A percentile compares a stretch with the other conserved stretches of the same genome.
Conservation (phyloP, 495 filamentous ascomycete species). For the Penicillium dipodomyicola region DNA sequence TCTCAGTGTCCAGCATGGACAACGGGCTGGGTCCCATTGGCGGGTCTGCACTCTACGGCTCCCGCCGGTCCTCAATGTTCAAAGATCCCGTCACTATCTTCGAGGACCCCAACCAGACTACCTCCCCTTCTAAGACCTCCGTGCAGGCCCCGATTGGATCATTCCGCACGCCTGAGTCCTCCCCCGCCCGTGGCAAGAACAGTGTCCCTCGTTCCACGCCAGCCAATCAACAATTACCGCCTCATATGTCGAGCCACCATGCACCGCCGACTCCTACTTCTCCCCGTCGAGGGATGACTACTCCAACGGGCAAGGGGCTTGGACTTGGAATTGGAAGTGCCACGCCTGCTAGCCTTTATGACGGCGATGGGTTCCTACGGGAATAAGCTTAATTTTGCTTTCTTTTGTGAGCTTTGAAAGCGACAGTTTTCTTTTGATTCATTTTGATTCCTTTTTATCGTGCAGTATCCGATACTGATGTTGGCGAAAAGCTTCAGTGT, state of each 20-base stretch:
- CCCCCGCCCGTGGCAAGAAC: slow-evolving; percentile 13
- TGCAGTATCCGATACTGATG: slow-evolving; percentile 7
- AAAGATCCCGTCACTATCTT: slow-evolving; percentile 40
- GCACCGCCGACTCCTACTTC: slow-evolving; percentile 20
- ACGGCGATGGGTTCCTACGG: slow-evolving; percentile 48
- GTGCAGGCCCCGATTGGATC: slow-evolving; percentile 11
- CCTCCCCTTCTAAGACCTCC: slow-evolving; percentile 14
- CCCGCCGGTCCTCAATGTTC: slow-evolving; percentile 9
- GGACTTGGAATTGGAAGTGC: slow-evolving; percentile 36
- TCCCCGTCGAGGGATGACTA: slow-evolving; percentile 27
- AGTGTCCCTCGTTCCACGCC: slow-evolving; percentile 16
- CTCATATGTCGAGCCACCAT: slow-evolving; percentile 16
- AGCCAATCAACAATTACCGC: slow-evolving; percentile 13
- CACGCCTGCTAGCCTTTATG: slow-evolving; percentile 49
- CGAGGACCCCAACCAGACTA: slow-evolving; percentile 33
- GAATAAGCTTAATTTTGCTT: slow-evolving; percentile 29
- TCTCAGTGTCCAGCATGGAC: slow-evolving; percentile 12
- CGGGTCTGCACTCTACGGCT: slow-evolving; percentile 3
- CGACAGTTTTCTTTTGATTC: slow-evolving; percentile 1
- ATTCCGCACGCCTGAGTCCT: slow-evolving; percentile 16
- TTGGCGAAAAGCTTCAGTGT: slow-evolving; percentile 22
- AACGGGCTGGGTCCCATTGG: slow-evolving; percentile 11
- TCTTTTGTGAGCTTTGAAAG: slow-evolving; percentile 1
- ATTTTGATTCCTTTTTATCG: slow-evolving; percentile 7
- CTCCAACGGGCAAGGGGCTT: slow-evolving; percentile 34